phyloP scores from a whole-genome alignment of 371 early-diverging fungal genomes.

The Umbelopsis sp. region DNA sequence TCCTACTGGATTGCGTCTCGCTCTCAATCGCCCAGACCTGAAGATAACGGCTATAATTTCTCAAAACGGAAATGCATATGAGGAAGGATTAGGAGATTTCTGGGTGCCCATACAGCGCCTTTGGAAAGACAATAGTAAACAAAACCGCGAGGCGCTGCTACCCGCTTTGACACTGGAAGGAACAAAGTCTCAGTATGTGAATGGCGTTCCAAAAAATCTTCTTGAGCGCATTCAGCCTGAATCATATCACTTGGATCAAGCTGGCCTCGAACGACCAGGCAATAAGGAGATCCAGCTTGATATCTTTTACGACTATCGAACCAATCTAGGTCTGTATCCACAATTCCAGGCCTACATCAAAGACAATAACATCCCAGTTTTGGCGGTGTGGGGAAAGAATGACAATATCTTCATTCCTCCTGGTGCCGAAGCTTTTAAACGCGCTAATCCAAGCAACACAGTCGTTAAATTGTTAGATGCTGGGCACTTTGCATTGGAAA shows the following conservation, averaged over 20 bases:
- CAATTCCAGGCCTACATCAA: conserved; percentile 22
- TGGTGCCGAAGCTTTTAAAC: conserved; percentile 18
- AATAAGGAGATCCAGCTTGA: conserved; percentile 24
- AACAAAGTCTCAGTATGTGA: conserved; percentile 10
- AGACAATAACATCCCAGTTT: conserved; percentile 29
- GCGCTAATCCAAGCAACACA: background rate
- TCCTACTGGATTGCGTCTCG: conserved; percentile 21
- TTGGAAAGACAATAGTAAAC: conserved; percentile 19
- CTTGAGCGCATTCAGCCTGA: conserved; percentile 15
- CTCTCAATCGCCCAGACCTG: conserved; percentile 7
- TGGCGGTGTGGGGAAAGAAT: conserved; percentile 53
- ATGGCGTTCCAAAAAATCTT: background rate
- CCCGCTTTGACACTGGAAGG: background rate
- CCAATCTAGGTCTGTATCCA: conserved; percentile 21
- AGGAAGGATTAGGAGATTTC: conserved; percentile 19
- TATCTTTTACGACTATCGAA: conserved; percentile 22
- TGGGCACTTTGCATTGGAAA: conserved; percentile 17
- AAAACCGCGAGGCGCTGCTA: conserved; percentile 18
- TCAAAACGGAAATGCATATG: conserved; percentile 23
- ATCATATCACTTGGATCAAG: conserved; percentile 21
- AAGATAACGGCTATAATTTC: conserved; percentile 7
- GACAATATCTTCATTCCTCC: conserved; percentile 21
- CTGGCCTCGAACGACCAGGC: conserved; percentile 20
- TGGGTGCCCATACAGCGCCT: conserved; percentile 20
- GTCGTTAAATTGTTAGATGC: background rate